Base-by-base conservation (phyloP, 2,329 filamentous ascomycete genomes). In the Emergomyces pasteurianus region DNA sequence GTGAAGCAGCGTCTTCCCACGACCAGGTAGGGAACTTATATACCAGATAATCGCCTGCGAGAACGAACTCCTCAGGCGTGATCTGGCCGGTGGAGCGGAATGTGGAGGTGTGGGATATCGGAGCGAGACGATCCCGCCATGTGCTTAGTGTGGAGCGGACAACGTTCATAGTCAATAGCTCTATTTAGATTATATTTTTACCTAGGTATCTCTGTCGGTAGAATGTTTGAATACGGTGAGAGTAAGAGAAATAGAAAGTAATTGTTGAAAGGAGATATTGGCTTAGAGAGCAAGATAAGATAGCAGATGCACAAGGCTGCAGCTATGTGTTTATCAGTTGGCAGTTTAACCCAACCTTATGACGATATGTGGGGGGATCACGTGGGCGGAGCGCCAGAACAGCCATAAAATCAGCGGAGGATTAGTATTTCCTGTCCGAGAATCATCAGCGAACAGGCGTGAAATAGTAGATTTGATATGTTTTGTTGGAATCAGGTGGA, bases 1-100 rank as follows among this genome's bases (percentile, higher is more conserved):
- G 83, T n/a, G 86, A 85, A 60, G 92, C 89, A 66, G 92, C 92
- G 69, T 94, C 90, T 66, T 88, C 86, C 94, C 94, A 99, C 57
- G 90, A 88, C 94, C 94, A 99, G 62, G 92, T 95, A 9, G 92
- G 94, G 77, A 99, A 99, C 80, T 96, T 97, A 85, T 95, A 96
- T 71, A 96, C 92, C 43, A 99, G 86, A 74, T 97, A 99, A 79
- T 99, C 94, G 68, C 94, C 94, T 3, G 94, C 94, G 3, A 89
- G 87, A 58, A 96, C 82, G 75, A 99, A 99, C 81, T 99, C 94
- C 71, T 96, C 92, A 21, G 92, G 92, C 0, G 92, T 97, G 76
- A 99, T 94, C 78, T 97, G 89, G 66, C 94, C 94, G 4, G 92
- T 96, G 69, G 85, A 83, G 68, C 92, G 89, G 77, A 99, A 99